A percentile compares a stretch with the other conserved stretches of the same genome.
These are phyloP conservation scores for Populus nigra DNA, from an alignment of 345 rosid genomes.

Conservation along the genomic window DNA sequence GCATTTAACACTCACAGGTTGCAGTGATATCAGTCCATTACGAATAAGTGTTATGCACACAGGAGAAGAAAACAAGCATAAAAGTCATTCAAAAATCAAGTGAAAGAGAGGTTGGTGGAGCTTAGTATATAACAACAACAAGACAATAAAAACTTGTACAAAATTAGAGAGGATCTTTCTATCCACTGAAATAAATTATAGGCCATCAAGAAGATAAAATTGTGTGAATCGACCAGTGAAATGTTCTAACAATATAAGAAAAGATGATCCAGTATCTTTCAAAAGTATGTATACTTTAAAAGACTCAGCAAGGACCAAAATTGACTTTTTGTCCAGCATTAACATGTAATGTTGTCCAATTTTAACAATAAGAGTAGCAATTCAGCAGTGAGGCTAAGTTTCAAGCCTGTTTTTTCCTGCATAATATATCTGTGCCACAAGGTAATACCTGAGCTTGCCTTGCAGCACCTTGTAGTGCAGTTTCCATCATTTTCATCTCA, in stretches of 20 bases:
- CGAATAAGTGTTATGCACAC: neutral
- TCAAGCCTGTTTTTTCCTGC: neutral
- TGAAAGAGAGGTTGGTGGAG: neutral
- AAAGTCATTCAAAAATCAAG: neutral
- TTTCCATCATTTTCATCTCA: conserved; percentile 94
- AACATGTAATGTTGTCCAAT: neutral
- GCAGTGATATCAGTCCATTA: neutral
- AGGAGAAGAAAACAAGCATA: neutral
- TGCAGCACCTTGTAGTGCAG: conserved; percentile 97
- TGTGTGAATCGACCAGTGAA: neutral
- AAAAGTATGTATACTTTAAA: neutral
- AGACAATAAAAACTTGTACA: neutral
- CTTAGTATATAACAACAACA: neutral
- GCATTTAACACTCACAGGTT: neutral
- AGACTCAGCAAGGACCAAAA: neutral
- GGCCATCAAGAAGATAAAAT: neutral
- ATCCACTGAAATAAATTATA: neutral
- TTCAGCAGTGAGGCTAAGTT: conserved; percentile 1
- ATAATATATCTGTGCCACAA: conserved; percentile 2
- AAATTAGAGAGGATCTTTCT: neutral
- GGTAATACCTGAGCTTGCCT: conserved; percentile 96
- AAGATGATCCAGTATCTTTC: neutral
- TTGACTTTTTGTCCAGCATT: neutral
- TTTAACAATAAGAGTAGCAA: neutral
- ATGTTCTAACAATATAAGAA: neutral